Percentiles rank a stretch among this genome's conserved stretches.
These are phyloP conservation scores for Neurospora terricola DNA, from an alignment of 495 filamentous ascomycete genomes.

Conservation along the genomic window DNA sequence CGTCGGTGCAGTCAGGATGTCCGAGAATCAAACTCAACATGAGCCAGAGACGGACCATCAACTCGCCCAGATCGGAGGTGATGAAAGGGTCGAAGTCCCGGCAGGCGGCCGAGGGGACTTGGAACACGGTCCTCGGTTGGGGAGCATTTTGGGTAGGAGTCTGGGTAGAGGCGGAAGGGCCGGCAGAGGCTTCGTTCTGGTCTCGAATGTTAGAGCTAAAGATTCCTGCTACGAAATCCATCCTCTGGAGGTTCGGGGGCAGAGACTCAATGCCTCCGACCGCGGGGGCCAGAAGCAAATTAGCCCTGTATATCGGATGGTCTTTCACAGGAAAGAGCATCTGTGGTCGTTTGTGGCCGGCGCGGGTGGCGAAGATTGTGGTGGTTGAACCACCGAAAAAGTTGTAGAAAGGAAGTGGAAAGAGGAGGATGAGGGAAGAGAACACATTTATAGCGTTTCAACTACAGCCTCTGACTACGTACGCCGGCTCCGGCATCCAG, in stretches of 20 bases:
- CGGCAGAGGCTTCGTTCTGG: background rate
- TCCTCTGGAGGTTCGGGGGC: background rate
- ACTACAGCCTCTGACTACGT: no score
- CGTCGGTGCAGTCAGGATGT: background rate
- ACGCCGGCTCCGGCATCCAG: no score
- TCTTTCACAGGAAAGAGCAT: background rate
- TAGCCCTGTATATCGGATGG: background rate
- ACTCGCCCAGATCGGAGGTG: background rate
- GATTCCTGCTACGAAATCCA: background rate
- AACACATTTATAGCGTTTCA: no score
- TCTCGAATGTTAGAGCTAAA: background rate
- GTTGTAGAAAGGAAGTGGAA: no score
- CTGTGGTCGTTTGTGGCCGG: no score
- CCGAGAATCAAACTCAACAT: background rate
- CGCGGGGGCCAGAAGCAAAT: background rate
- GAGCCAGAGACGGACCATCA: background rate
- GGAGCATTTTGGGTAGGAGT: background rate
- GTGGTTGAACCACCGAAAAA: no score
- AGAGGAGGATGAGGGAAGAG: no score
- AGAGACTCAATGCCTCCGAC: background rate
- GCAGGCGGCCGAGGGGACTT: background rate
- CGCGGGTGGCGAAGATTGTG: no score
- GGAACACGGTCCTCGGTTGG: background rate
- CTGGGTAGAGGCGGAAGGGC: background rate
- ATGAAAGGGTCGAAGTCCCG: background rate